Conservation (phyloP, 306 rosid genomes). For the Glycine soja region DNA sequence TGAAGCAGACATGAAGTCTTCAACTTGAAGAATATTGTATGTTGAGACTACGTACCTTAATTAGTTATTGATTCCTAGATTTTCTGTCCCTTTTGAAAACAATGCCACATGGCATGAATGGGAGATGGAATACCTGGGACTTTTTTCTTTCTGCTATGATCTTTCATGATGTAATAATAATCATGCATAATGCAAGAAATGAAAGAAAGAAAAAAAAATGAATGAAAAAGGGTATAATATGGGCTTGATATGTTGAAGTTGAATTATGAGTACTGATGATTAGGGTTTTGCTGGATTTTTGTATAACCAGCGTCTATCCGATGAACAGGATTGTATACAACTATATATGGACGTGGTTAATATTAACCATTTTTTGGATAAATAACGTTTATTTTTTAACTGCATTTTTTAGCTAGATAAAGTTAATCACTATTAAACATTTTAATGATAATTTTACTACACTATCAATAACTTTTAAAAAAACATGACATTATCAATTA, state of each 20-base stretch:
- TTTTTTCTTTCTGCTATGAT: conserved; percentile 2
- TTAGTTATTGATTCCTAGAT: conserved; percentile 6
- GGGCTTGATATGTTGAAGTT: background rate
- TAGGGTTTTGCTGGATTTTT: too few relatives aligned
- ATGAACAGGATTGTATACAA: too few relatives aligned
- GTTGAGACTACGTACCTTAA: background rate
- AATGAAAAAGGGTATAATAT: conserved; percentile 10
- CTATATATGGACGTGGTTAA: too few relatives aligned
- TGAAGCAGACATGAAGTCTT: conserved; percentile 55
- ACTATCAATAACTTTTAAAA: too few relatives aligned
- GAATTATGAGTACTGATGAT: too few relatives aligned
- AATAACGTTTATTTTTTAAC: too few relatives aligned
- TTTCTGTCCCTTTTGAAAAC: conserved; percentile 30
- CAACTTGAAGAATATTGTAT: conserved; percentile 24
- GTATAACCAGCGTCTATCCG: too few relatives aligned
- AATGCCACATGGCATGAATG: background rate
- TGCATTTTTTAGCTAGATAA: too few relatives aligned
- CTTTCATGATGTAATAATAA: background rate
- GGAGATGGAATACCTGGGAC: conserved; percentile 17
- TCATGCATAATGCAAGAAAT: background rate
- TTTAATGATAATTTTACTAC: too few relatives aligned
- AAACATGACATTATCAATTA: too few relatives aligned
- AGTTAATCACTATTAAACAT: too few relatives aligned
- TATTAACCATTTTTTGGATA: too few relatives aligned
- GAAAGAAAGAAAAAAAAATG: background rate